Conservation (phyloP, 2,329 filamentous ascomycete genomes). For the Rosellinia necatrix region DNA sequence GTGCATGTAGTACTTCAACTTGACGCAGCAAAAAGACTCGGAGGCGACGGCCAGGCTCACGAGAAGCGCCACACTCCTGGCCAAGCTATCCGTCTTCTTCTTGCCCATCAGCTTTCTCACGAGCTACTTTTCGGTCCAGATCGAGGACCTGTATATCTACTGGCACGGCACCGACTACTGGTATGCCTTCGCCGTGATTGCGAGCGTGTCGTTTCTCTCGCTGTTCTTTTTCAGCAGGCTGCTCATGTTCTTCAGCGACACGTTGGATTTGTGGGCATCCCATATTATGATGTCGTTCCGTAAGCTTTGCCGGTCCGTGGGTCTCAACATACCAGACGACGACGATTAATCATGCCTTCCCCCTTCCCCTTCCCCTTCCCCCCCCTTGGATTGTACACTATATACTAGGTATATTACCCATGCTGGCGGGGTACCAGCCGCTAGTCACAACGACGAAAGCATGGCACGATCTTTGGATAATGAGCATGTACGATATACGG, state of each 20-base stretch:
- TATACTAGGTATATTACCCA: too few species aligned
- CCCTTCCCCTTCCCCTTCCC: not conserved
- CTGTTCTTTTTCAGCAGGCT: slow-evolving; percentile 59
- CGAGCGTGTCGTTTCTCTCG: slow-evolving; percentile 61
- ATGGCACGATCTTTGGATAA: too few species aligned
- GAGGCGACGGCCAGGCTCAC: slow-evolving; percentile 73
- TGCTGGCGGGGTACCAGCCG: too few species aligned
- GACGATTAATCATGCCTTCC: slow-evolving; percentile 12
- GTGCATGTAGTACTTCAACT: slow-evolving; percentile 69
- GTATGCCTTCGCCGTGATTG: slow-evolving; percentile 67
- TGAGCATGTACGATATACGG: too few species aligned
- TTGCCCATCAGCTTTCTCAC: slow-evolving; percentile 77
- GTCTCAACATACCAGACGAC: slow-evolving; percentile 25
- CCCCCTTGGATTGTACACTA: not conserved
- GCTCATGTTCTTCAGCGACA: slow-evolving; percentile 52
- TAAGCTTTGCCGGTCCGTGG: slow-evolving; percentile 15
- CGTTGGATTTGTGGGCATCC: slow-evolving; percentile 45
- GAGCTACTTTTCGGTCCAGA: slow-evolving; percentile 72
- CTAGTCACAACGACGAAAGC: too few species aligned
- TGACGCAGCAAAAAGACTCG: slow-evolving; percentile 76
- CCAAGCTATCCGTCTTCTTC: slow-evolving; percentile 77
- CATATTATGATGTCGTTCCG: slow-evolving; percentile 30
- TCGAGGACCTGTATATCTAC: slow-evolving; percentile 57
- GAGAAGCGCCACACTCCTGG: slow-evolving; percentile 71
- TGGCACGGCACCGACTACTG: slow-evolving; percentile 70